These are phyloP conservation scores for Eucalyptus regnans DNA, from an alignment of 345 rosid genomes.

Conservation along the genomic window DNA sequence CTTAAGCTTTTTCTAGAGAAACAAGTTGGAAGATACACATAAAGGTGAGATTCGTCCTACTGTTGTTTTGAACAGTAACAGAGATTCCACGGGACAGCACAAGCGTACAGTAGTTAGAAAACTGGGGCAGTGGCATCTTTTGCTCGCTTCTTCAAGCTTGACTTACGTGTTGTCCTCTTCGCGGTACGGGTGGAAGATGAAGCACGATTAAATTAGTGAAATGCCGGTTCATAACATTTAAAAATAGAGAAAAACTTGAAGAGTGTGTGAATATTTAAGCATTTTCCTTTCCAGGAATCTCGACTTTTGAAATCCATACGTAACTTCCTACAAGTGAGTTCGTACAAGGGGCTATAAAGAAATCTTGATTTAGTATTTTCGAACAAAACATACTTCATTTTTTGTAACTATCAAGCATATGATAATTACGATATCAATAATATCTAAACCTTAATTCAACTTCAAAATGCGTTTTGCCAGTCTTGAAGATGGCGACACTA, in stretches of 20 bases:
- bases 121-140: neutral
- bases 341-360: rapidly evolving
- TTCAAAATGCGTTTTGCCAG: too few species aligned
- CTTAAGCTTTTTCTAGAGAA: neutral
- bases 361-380: neutral
- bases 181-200: neutral
- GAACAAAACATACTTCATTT: neutral
- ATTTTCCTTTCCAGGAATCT: neutral
- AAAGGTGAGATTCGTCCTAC: neutral
- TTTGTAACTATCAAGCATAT: rapidly evolving
- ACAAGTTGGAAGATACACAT: neutral
- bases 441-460: neutral
- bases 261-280: neutral
- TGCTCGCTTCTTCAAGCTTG: neutral
- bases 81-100: neutral
- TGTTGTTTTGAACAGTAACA: neutral
- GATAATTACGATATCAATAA: neutral
- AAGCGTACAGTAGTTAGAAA: neutral
- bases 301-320: rapidly evolving
- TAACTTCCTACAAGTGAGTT: rapidly evolving
- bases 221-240: neutral
- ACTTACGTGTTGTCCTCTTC: neutral
- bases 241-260: neutral
- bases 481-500: neutral
- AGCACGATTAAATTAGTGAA: neutral